Evolutionary conservation across 441 rosid species (phyloP).

Genomic region (Pelargonium australe): DNA sequence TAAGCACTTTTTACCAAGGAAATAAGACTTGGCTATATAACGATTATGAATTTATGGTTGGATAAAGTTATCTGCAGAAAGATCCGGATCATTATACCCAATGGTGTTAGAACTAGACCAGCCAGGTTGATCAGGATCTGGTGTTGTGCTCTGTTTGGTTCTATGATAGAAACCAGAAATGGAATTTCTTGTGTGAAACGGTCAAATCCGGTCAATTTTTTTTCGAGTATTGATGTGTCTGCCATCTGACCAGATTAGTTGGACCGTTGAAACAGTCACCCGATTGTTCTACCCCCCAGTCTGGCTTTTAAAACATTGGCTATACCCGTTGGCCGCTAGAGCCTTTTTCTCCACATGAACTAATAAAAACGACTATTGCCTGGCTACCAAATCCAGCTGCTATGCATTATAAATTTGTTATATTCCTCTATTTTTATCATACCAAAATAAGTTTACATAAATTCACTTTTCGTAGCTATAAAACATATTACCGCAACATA

Average conservation of each 20-base stretch:
- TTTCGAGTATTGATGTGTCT: too few species aligned
- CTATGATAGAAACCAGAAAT: too few species aligned
- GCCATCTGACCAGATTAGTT: too few species aligned
- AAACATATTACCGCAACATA: neutral
- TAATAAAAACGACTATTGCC: neutral
- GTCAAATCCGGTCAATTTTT: too few species aligned
- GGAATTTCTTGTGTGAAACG: too few species aligned
- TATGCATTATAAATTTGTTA: neutral
- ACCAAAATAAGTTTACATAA: neutral
- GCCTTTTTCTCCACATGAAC: neutral
- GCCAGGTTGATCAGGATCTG: too few species aligned
- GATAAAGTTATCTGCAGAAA: neutral
- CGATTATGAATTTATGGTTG: neutral
- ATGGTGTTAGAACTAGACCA: too few species aligned
- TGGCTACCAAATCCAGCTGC: neutral
- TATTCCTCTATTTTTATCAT: neutral
- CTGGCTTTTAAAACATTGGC: too few species aligned
- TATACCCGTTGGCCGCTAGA: neutral
- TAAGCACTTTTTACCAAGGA: neutral
- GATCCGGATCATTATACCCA: neutral
- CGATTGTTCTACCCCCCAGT: too few species aligned
- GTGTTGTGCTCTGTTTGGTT: too few species aligned
- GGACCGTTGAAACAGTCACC: too few species aligned
- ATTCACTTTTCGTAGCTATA: neutral
- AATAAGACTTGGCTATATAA: neutral